Conservation (phyloP, 2,329 filamentous ascomycete species). For the Fusarium sp. region DNA sequence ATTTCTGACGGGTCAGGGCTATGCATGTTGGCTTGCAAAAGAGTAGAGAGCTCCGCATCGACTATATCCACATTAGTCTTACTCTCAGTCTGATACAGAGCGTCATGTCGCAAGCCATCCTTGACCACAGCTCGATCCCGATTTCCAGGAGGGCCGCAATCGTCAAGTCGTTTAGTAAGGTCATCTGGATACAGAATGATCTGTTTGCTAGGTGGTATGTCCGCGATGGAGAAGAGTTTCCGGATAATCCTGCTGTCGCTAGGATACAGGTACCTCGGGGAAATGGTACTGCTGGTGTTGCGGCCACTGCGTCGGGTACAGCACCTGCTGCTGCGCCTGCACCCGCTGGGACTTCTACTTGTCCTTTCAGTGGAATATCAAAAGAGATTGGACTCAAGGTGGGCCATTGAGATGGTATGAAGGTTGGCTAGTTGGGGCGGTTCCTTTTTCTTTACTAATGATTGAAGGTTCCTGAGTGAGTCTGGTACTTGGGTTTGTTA, state of each 20-base stretch:
- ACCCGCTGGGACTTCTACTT: background rate
- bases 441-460: background rate
- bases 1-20: background rate
- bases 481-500: background rate
- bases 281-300: background rate
- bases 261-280: background rate
- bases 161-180: background rate
- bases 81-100: background rate
- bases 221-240: background rate
- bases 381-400: background rate
- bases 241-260: background rate
- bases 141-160: background rate
- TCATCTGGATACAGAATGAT: background rate
- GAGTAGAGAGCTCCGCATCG: background rate
- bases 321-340: background rate
- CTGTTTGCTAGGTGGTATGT: background rate
- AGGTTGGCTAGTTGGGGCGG: too few species aligned
- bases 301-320: background rate
- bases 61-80: background rate
- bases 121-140: background rate
- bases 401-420: background rate
- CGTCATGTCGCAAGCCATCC: background rate
- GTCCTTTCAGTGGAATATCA: background rate
- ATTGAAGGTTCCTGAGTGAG: background rate
- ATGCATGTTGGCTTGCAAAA: background rate